Conservation (phyloP, 2,329 filamentous ascomycete species). For the Didymella exigua region DNA sequence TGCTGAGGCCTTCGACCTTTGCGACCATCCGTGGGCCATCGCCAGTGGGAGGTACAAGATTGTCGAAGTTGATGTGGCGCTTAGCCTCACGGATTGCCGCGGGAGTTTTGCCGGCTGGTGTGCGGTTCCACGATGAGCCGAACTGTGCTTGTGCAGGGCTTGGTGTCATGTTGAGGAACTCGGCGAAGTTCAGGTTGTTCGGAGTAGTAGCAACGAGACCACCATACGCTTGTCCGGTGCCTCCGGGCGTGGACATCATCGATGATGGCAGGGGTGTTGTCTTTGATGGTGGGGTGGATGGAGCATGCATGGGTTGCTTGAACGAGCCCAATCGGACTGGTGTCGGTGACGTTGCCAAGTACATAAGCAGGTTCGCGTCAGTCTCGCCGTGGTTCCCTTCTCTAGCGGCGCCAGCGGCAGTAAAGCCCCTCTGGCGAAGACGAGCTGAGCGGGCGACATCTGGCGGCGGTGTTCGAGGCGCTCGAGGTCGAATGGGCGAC, state of each 20-base stretch:
- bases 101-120: slow-evolving; percentile 71
- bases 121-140: slow-evolving; percentile 66
- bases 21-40: slow-evolving; percentile 52
- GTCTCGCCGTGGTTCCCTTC: slow-evolving; percentile 72
- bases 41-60: slow-evolving; percentile 63
- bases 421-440: slow-evolving; percentile 48
- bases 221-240: slow-evolving; percentile 61
- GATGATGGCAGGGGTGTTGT: slow-evolving; percentile 72
- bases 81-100: slow-evolving; percentile 70
- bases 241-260: slow-evolving; percentile 86
- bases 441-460: slow-evolving; percentile 49
- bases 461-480: slow-evolving; percentile 50
- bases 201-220: slow-evolving; percentile 77
- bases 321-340: slow-evolving; percentile 66
- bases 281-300: slow-evolving; percentile 62
- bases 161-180: slow-evolving; percentile 97
- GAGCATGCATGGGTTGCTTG: slow-evolving; percentile 55
- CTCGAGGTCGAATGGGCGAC: slow-evolving; percentile 75
- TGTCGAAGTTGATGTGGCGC: slow-evolving; percentile 81
- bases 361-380: slow-evolving; percentile 83
- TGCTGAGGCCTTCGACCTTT: slow-evolving; percentile 62
- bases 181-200: slow-evolving; percentile 88
- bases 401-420: slow-evolving; percentile 47
- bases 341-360: slow-evolving; percentile 89
- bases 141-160: slow-evolving; percentile 79